Evolutionary conservation across 2,329 filamentous ascomycete species (phyloP).

Genomic region (Colletotrichum tofieldiae): DNA sequence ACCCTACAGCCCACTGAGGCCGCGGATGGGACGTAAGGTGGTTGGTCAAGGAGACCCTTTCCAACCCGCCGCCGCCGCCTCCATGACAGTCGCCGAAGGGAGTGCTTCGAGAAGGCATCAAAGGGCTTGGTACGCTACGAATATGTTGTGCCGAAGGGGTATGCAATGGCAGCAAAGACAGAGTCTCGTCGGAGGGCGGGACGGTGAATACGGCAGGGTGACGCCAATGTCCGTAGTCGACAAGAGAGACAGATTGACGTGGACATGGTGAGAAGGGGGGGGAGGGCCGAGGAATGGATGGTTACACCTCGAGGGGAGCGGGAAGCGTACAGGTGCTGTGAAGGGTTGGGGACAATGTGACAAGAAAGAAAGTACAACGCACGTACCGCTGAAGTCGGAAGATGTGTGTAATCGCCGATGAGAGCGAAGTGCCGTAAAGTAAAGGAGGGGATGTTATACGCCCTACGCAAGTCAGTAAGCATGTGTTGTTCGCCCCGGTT

Average conservation of each 20-base stretch:
- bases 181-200: slow-evolving; percentile 25
- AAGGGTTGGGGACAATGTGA: slow-evolving; percentile 31
- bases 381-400: slow-evolving; percentile 32
- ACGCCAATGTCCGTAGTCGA: slow-evolving; percentile 28
- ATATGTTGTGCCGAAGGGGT: slow-evolving; percentile 2
- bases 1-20: slow-evolving; percentile 30
- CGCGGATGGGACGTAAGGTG: slow-evolving; percentile 21
- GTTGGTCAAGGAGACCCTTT: slow-evolving; percentile 28
- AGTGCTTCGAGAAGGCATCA: slow-evolving; percentile 38
- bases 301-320: slow-evolving; percentile 30
- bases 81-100: slow-evolving; percentile 20
- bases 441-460: slow-evolving; percentile 26
- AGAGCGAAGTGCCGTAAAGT: slow-evolving; percentile 28
- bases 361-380: slow-evolving; percentile 32
- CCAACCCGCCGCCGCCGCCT: slow-evolving; percentile 13
- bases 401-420: slow-evolving; percentile 35
- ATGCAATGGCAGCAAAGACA: slow-evolving; percentile 6
- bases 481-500: slow-evolving; percentile 36
- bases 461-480: slow-evolving; percentile 35
- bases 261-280: slow-evolving; percentile 19
- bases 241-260: slow-evolving; percentile 40
- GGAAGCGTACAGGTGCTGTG: slow-evolving; percentile 25
- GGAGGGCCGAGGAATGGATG: slow-evolving; percentile 26
- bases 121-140: slow-evolving; percentile 26
- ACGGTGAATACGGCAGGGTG: slow-evolving; percentile 14